Base-by-base conservation (phyloP, 306 rosid genomes). In the Prunus mongolica region DNA sequence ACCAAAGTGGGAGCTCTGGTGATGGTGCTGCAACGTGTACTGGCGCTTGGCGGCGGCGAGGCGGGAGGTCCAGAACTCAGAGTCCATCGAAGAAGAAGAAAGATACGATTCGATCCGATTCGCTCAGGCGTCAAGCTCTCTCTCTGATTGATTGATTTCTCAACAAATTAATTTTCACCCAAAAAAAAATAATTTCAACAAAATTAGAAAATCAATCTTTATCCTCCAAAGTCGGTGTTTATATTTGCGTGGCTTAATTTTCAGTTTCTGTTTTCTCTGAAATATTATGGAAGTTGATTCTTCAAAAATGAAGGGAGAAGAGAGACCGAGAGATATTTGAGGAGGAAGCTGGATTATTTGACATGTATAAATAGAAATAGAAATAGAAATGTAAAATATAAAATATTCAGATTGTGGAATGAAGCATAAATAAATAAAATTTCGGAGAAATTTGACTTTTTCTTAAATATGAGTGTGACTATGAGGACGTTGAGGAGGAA, bases 11-110 rank as follows among this genome's bases (percentile, higher is more conserved):
- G 97, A 92, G 81, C 81, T 83, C 80, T 79, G 99, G 41, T 90
- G 90, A 58, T 89, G 90, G 27, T 89, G 89, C 84, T 89, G 96
- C 85, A 87, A 72, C 61, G 86, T 56, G 60, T 88, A 89, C 55
- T 95, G 99, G 75, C 98, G 93, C 87, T 96, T 96, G 34, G 93
- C 98, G 60, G 98, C 98, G 58, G 97, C 96, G 68, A 92, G 92
- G 65, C 98, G 96, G 32, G 99, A 88, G 79, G 97, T 87, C 99
- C 96, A 92, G 83, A 88, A 92, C 71, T 96, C 98, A 81, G 98
- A 83, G 80, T 95, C 98, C 98, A 96, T 94, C 54, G 84, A 81
- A 78, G 45, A 63, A 41, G 49, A 38, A 38, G 44, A 38, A 38
- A 7, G 69, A 34, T 65, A 32, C 67, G 67, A 58, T 27, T 1